Percentiles rank a stretch among this genome's conserved stretches.
These are phyloP conservation scores for Syzygium aqueum DNA, from an alignment of 345 rosid genomes.

Conservation along the genomic window DNA sequence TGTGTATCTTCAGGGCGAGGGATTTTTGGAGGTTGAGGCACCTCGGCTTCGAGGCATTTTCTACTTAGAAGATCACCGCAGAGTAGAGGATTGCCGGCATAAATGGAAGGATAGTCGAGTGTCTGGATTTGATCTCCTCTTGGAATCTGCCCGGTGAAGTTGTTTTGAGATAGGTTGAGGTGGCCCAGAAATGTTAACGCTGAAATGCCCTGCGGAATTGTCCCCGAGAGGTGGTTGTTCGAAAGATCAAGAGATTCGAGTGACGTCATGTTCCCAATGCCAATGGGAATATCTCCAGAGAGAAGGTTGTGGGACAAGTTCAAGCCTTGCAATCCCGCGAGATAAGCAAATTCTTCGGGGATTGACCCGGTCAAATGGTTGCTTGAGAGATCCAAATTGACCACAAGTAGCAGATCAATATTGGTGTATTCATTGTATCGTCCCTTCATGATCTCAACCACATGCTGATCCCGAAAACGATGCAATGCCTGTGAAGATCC, in stretches of 20 bases:
- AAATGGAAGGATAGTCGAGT: background rate
- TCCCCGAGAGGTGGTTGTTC: constrained; percentile 6
- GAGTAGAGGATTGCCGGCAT: background rate
- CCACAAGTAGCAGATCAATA: background rate
- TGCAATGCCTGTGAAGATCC: fast-evolving
- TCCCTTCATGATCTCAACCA: constrained; percentile 5
- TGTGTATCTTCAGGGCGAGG: background rate
- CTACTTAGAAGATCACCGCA: background rate
- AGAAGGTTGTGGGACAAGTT: constrained; percentile 12
- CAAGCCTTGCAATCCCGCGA: constrained; percentile 4
- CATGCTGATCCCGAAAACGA: background rate
- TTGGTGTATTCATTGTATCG: background rate
- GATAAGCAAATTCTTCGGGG: constrained; percentile 1
- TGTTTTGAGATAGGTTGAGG: constrained; percentile 18
- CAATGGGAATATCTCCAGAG: constrained; percentile 2
- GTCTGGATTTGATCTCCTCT: background rate
- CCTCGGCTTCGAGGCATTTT: background rate
- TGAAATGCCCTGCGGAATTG: constrained; percentile 8
- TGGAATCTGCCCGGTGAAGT: background rate
- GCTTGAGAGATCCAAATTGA: constrained; percentile 11
- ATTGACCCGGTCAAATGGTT: constrained; percentile 10
- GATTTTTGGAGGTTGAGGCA: background rate
- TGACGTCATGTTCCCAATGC: background rate
- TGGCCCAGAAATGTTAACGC: background rate
- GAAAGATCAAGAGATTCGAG: constrained; percentile 21